Conservation (phyloP, 2,329 filamentous ascomycete species). For the Claviceps africana region DNA sequence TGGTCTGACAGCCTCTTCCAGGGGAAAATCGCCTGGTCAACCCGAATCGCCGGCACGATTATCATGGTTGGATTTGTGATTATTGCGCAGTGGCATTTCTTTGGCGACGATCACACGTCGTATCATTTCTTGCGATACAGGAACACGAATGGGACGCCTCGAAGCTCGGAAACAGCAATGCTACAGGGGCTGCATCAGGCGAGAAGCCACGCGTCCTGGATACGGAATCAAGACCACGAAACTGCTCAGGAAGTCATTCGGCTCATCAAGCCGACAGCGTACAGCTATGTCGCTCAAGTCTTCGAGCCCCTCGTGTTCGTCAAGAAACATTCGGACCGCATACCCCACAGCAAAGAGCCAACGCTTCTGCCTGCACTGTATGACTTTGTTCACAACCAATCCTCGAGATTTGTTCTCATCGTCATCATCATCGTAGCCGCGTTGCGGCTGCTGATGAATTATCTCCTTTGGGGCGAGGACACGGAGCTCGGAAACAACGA, state of each 20-base stretch:
- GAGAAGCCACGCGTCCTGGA: conserved; percentile 62
- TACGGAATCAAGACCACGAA: conserved; percentile 64
- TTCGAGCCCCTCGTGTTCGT: conserved; percentile 66
- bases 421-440: conserved; percentile 49
- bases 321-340: conserved; percentile 52
- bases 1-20: conserved; percentile 51
- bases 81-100: conserved; percentile 66
- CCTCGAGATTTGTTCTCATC: conserved; percentile 45
- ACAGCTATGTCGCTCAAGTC: conserved; percentile 60
- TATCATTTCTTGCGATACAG: conserved; percentile 14
- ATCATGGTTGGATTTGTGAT: conserved; percentile 60
- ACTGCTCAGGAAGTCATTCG: conserved; percentile 64
- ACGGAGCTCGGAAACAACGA: conserved; percentile 30
- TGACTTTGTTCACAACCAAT: conserved; percentile 52
- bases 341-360: conserved; percentile 30
- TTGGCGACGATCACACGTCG: conserved; percentile 40
- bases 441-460: conserved; percentile 59
- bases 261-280: conserved; percentile 56
- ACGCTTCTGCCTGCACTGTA: conserved; percentile 30
- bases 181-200: conserved; percentile 57
- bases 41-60: conserved; percentile 59
- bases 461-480: conserved; percentile 54
- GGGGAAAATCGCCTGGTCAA: conserved; percentile 54
- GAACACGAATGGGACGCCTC: conserved; percentile 11
- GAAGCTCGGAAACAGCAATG: conserved; percentile 23